Percentiles rank a stretch among this genome's conserved stretches.
Evolutionary conservation across 306 rosid species (phyloP).

Genomic region (Gynostemma pentaphyllum): DNA sequence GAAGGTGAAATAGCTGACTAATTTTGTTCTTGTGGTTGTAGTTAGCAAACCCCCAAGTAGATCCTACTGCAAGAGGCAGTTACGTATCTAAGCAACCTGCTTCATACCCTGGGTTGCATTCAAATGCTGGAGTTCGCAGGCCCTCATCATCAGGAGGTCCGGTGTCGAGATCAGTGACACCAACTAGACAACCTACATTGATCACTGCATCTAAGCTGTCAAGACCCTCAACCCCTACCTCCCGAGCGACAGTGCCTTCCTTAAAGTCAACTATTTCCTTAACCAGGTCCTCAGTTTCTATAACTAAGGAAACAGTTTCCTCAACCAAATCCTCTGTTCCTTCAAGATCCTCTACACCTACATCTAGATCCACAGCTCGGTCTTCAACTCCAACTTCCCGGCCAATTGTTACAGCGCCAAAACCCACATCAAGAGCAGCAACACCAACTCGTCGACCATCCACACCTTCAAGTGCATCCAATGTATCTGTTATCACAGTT

Average conservation of each 20-base stretch:
- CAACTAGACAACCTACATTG: conserved; percentile 58
- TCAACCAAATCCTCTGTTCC: conserved; percentile 25
- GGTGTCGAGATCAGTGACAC: conserved; percentile 70
- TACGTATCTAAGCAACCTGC: conserved; percentile 41
- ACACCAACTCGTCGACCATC: too few relatives aligned
- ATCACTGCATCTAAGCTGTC: conserved; percentile 42
- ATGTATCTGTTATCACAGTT: conserved; percentile 32
- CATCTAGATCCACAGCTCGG: conserved; percentile 53
- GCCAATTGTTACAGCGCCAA: conserved; percentile 58
- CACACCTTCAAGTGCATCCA: too few relatives aligned
- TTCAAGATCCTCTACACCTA: conserved; percentile 66
- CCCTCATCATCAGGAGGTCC: too few relatives aligned
- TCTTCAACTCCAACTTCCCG: conserved; percentile 80
- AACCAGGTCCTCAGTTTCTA: conserved; percentile 35
- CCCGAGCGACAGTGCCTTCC: conserved; percentile 46
- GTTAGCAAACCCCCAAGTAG: conserved; percentile 64
- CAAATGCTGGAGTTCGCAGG: conserved; percentile 51
- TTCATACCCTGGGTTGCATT: conserved; percentile 59
- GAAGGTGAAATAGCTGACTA: conserved; percentile 1
- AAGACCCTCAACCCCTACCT: conserved; percentile 78
- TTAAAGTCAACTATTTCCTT: conserved; percentile 27
- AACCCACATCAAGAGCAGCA: conserved; percentile 62
- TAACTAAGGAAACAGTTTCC: conserved; percentile 31
- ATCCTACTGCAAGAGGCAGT: conserved; percentile 40
- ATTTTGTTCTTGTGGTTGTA: conserved; percentile 28